Evolutionary conservation across 139 green algal genomes (phyloP).

Genomic region (Tetradesmus obliquus): DNA sequence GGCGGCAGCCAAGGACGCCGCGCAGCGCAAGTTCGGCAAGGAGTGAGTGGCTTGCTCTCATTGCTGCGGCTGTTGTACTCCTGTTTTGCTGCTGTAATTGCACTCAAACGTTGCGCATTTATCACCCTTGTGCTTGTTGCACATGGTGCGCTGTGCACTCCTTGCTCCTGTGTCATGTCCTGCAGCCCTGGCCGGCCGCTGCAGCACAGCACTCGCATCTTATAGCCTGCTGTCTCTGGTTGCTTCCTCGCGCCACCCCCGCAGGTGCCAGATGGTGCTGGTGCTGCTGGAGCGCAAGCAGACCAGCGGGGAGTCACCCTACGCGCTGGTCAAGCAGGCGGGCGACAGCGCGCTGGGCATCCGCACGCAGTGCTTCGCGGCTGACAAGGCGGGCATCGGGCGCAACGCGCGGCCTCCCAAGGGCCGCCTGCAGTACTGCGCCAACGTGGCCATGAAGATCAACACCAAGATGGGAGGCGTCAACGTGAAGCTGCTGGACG

Average conservation of each 20-base stretch:
- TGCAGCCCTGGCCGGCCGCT: neutral
- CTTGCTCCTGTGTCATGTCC: neutral
- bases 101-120: neutral
- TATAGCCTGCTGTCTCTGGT: neutral
- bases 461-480: constrained; percentile 65
- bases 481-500: constrained; percentile 63
- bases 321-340: constrained; percentile 73
- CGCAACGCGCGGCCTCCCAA: constrained; percentile 36
- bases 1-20: neutral
- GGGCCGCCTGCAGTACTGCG: constrained; percentile 73
- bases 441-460: constrained; percentile 64
- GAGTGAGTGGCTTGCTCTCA: neutral
- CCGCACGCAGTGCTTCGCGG: constrained; percentile 74
- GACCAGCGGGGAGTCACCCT: constrained; percentile 47
- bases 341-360: constrained; percentile 65
- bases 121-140: neutral
- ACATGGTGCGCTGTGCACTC: neutral
- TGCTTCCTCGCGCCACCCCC: neutral
- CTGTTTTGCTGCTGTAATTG: neutral
- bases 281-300: constrained; percentile 43
- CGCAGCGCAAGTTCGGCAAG: neutral
- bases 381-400: constrained; percentile 67
- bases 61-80: too few species aligned
- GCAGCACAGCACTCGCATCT: neutral
- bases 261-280: constrained; percentile 50